A percentile compares a stretch with the other conserved stretches of the same genome.
phyloP scores from a whole-genome alignment of 306 rosid genomes.

The Cucumis cinereus region DNA sequence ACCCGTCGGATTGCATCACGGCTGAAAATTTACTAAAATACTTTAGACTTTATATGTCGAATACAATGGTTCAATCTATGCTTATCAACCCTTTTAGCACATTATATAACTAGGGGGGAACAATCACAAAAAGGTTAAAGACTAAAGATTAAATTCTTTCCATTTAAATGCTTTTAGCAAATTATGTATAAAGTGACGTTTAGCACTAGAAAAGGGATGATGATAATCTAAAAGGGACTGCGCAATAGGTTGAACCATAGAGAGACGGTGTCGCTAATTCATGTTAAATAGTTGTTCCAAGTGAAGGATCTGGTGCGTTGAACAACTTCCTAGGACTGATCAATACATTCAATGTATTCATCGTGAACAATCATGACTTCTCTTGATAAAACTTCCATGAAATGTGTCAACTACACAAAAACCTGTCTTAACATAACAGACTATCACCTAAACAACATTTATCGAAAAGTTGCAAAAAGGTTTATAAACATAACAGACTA shows the following conservation, averaged over 20 bases:
- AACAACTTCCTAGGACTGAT: not conserved
- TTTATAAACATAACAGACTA: not conserved
- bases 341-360: not conserved
- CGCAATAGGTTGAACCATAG: not conserved
- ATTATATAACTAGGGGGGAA: not conserved
- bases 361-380: not conserved
- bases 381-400: not conserved
- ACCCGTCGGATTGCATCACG: conserved; percentile 88
- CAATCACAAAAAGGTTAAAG: no score
- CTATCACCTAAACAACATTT: not conserved
- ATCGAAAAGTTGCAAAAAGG: not conserved
- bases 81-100: not conserved
- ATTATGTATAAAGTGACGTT: not conserved
- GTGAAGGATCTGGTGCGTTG: not conserved
- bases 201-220: not conserved
- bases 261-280: not conserved
- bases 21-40: conserved; percentile 34
- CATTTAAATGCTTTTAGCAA: not conserved
- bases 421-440: not conserved
- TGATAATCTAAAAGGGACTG: not conserved
- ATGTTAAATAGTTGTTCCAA: not conserved
- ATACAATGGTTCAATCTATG: not conserved
- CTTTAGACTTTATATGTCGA: not conserved
- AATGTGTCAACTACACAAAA: not conserved
- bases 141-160: not conserved